Conservation (phyloP, 1,284 basidiomycete genomes). For the Puccinia brachypodii region DNA sequence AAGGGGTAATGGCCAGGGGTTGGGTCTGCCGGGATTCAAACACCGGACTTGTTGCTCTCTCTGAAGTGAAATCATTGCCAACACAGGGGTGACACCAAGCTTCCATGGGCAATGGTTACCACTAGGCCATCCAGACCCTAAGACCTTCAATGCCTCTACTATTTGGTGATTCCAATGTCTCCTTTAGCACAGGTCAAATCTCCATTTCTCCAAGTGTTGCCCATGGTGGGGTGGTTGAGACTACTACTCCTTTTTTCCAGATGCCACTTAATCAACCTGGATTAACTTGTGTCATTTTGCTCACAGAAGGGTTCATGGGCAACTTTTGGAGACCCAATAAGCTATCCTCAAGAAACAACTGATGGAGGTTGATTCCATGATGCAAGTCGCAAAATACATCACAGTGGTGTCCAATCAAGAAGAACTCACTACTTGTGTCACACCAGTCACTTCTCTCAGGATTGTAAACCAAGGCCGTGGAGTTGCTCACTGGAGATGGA, state of each 20-base stretch:
- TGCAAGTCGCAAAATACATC: conserved; percentile 43
- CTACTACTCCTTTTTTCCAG: background rate
- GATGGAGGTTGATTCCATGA: conserved; percentile 48
- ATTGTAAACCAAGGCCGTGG: conserved; percentile 30
- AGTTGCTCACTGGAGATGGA: conserved; percentile 46
- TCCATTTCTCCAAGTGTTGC: too few relatives aligned
- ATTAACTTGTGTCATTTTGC: background rate
- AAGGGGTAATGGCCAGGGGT: too few relatives aligned
- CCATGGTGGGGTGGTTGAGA: background rate
- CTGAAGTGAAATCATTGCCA: too few relatives aligned
- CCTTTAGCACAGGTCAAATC: too few relatives aligned
- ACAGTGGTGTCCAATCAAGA: conserved; percentile 45
- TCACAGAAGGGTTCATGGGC: conserved; percentile 48
- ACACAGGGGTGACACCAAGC: too few relatives aligned
- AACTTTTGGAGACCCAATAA: conserved; percentile 47
- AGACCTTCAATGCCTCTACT: too few relatives aligned
- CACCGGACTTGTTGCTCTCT: too few relatives aligned
- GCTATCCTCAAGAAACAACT: conserved; percentile 48
- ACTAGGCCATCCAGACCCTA: too few relatives aligned
- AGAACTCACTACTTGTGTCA: background rate
- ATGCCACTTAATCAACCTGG: background rate
- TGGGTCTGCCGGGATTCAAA: too few relatives aligned
- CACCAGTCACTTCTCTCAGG: background rate
- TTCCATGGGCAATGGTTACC: too few relatives aligned
- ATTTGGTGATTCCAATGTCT: too few relatives aligned